Evolutionary conservation across 192 early-diverging fungal genomes (phyloP), one percentile per base, ranked within the genome.

Genomic region (Thamnidium elegans): DNA sequence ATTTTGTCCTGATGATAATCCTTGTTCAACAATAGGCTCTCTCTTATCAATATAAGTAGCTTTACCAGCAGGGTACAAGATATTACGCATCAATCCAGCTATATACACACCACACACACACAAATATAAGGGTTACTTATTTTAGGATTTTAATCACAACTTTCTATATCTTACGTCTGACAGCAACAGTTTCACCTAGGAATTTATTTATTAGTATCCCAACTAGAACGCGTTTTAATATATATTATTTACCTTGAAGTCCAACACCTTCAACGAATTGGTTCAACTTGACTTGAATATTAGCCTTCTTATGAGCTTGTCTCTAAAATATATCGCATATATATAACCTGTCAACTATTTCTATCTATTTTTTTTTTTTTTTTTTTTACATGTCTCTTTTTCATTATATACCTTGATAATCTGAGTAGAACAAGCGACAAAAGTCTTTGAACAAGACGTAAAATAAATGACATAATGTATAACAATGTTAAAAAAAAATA

Each of bases 21-120:
- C 32, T 19, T 39, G 7, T 21, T 56, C n/a, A 19, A 17, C 8
- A 39, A 39, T 30, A 26, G 31, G 58, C 14, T 50, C 46, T 17
- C 55, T 56, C 30, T 58, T 67, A 17, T 20, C 11, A 6, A 75
- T 45, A 60, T 75, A 75, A 11, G 54, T 56, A 2, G 74, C 74
- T 30, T 70, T 62, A 19, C 50, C 60, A 43, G 61, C 20, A 42
- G 74, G n/a, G 47, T 63, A 64, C 5, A 75, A 34, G 8, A 75
- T 59, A 48, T 75, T 75, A 43, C 74, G 64, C 74, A 75, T 75
- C 44, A 70, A 67, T 21, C 74, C 74, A 62, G 74, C 71, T 72
- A 61, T 14, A 30, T 9, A 43, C 23, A 36, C 1, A 58, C 42
- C n/a, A 26, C 26, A 26, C 26, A 26, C n/a, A 50, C 19, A 69